Evolutionary conservation across 768 basidiomycete species (phyloP), one percentile per base, ranked within the genome.

Genomic region (Leccinum olivaceopallidum): DNA sequence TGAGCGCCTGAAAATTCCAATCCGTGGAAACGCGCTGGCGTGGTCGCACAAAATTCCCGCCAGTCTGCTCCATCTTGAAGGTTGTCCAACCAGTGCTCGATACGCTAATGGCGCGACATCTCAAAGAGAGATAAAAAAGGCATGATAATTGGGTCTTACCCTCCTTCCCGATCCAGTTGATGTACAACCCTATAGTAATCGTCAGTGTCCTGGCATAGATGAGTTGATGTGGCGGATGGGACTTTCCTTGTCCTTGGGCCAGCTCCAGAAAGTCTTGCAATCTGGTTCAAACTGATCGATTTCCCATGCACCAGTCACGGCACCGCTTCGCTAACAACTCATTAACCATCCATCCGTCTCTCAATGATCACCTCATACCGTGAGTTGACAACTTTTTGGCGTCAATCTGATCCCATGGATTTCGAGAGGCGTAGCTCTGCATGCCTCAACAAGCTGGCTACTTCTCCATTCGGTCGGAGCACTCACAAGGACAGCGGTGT

Each of bases 41-140:
- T 76, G 7, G 73, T 74, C 14, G 75, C 70, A 53, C 75, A 76
- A 52, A 76, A 71, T 52, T 69, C 65, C 10, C 63, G 61, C 73
- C 74, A 76, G 26, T 70, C 68, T 18, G 16, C 65, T 55, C 6
- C 73, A 70, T 7, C 4, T 7, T 69, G 73, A 16, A 76, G 64
- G 16, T 71, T 69, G n/a, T 69, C 66, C 8, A 76, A 53, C 49
- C 64, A 70, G 2, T 72, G 68, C 22, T 75, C 72, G 55, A 74
- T 67, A 28, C 65, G 67, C 73, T 76, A 53, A 2, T 2, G 16
- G 3, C 9, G n/a, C 10, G 16, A 20, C 2, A 8, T 20, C 39
- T 12, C 36, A 37, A 10, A 60, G 50, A 51, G 28, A 51, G 10
- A 18, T 16, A n/a, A 49, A 16, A 28, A 24, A 36, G 14, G 28